Conservation (phyloP, 805 yeast genomes). For the Priceomyces melissophilus region DNA sequence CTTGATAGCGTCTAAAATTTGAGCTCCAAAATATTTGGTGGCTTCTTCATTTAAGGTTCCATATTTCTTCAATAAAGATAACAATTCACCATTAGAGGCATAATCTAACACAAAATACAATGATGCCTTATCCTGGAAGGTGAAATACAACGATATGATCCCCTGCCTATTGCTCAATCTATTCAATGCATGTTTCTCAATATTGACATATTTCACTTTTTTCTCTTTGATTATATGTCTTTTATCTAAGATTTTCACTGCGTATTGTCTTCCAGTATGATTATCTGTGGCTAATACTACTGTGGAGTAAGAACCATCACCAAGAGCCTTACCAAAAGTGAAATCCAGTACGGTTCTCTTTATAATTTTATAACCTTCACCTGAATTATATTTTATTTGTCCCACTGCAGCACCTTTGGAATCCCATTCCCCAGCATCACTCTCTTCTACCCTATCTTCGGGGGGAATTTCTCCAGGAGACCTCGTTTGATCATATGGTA, state of each 20-base stretch:
- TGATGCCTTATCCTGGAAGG: conserved; percentile 74
- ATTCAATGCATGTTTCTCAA: conserved; percentile 77
- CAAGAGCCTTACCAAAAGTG: conserved; percentile 38
- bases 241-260: conserved; percentile 73
- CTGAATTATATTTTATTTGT: conserved; percentile 13
- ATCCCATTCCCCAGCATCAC: conserved; percentile 26
- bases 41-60: conserved; percentile 73
- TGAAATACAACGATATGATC: conserved; percentile 65
- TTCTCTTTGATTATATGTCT: conserved; percentile 76
- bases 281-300: conserved; percentile 47
- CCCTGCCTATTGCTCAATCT: conserved; percentile 61
- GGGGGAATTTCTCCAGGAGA: background rate
- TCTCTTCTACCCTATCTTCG: background rate
- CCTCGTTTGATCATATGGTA: background rate
- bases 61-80: conserved; percentile 61
- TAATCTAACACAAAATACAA: conserved; percentile 74
- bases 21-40: conserved; percentile 66
- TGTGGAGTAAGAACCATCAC: conserved; percentile 46
- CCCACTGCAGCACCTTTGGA: conserved; percentile 35
- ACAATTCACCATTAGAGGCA: conserved; percentile 76
- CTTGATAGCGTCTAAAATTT: conserved; percentile 66
- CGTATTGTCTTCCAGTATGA: conserved; percentile 56
- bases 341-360: conserved; percentile 39
- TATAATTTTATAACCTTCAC: conserved; percentile 21
- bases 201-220: conserved; percentile 79